Evolutionary conservation across 371 early-diverging fungal genomes (phyloP).

Genomic region (Synchytrium microbalum): DNA sequence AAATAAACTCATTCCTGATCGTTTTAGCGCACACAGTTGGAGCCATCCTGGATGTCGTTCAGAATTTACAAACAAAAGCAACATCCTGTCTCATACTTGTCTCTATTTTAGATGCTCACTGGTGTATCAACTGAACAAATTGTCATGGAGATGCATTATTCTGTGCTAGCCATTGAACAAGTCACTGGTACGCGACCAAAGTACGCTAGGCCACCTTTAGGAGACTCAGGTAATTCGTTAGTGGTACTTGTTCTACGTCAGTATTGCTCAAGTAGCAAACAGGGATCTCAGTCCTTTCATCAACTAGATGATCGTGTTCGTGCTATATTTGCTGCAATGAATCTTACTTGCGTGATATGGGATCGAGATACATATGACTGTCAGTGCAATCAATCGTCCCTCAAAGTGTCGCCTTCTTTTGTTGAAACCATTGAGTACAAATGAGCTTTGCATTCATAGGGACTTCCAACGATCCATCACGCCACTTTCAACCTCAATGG

Average conservation of each 20-base stretch:
- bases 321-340: not conserved
- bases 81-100: no score
- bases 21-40: not conserved
- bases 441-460: no score
- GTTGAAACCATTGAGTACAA: not conserved
- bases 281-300: not conserved
- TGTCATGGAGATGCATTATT: not conserved
- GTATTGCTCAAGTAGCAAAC: not conserved
- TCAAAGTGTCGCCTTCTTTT: not conserved
- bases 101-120: not conserved
- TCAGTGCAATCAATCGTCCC: no score
- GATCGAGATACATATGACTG: not conserved
- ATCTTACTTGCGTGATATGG: not conserved
- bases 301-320: not conserved
- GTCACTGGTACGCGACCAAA: not conserved
- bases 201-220: not conserved
- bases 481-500: not conserved
- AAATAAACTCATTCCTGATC: not conserved
- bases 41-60: no score
- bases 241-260: no score
- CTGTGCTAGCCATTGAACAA: not conserved
- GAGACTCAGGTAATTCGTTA: not conserved
- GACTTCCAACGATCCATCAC: not conserved
- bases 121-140: not conserved
- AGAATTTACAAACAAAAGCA: no score